Evolutionary conservation across 2,329 filamentous ascomycete species (phyloP).

Genomic region (Metarhizium sp.): DNA sequence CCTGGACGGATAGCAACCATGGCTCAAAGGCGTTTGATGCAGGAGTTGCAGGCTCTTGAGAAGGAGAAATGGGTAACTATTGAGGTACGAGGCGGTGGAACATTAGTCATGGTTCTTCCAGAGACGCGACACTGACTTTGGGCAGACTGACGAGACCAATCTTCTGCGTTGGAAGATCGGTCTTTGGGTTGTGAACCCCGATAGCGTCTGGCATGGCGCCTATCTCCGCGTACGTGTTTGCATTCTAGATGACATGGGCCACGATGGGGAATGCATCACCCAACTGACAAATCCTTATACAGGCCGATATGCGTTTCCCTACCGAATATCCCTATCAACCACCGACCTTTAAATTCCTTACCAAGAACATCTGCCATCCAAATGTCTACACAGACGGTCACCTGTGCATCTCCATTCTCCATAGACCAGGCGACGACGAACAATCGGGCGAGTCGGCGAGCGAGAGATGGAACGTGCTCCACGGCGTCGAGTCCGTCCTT

Average conservation of each 20-base stretch:
- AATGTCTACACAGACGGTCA: slow-evolving; percentile 89
- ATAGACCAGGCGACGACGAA: slow-evolving; percentile 82
- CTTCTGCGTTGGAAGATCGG: slow-evolving; percentile 82
- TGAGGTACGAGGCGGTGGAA: slow-evolving; percentile 46
- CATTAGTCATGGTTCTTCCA: background rate
- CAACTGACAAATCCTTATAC: background rate
- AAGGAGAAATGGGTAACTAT: slow-evolving; percentile 95
- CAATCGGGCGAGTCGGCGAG: slow-evolving; percentile 85
- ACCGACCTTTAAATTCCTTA: slow-evolving; percentile 76
- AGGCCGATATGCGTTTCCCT: slow-evolving; percentile 77
- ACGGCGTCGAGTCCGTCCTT: slow-evolving; percentile 89
- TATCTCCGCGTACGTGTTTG: slow-evolving; percentile 59
- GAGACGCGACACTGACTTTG: background rate
- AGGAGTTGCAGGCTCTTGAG: slow-evolving; percentile 70
- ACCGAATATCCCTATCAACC: slow-evolving; percentile 84
- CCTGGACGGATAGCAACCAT: slow-evolving; percentile 20
- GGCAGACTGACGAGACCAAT: slow-evolving; percentile 66
- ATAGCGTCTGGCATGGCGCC: slow-evolving; percentile 84
- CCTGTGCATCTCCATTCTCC: slow-evolving; percentile 93
- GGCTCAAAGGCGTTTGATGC: slow-evolving; percentile 72
- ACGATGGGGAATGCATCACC: too few species aligned
- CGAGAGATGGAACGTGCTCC: slow-evolving; percentile 89
- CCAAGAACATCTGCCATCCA: slow-evolving; percentile 72
- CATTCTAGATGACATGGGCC: too few species aligned
- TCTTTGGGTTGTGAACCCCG: slow-evolving; percentile 85